Evolutionary conservation across 2,329 filamentous ascomycete genomes (phyloP), one percentile per base, ranked within the genome.

Genomic region (Phaeosphaeria sp.): DNA sequence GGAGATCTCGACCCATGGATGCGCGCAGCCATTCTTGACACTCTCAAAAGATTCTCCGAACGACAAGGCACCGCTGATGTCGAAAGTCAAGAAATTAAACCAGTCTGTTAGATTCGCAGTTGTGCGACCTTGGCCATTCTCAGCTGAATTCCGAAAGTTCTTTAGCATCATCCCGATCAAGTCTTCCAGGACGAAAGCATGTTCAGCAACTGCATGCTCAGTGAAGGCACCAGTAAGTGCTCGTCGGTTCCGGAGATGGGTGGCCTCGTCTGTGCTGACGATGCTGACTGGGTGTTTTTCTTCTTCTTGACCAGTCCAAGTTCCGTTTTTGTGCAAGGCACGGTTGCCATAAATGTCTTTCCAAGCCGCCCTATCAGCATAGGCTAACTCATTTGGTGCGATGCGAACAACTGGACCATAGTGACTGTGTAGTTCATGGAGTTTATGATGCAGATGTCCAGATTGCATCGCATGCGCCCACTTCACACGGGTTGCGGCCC

Each of bases 301-400:
- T 46, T 59, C 57, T 42, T 59, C 44, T 49, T 61, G 53, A 15
- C 43, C 55, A 20, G 50, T 52, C 63, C 63, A 66, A 11, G 56
- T 36, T 17, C 52, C 39, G 44, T 65, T 67, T 45, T 59, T 62
- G 3, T 51, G 52, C 11, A 62, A 56, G 36, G 48, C 45, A 8
- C 51, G 59, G 22, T 55, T 52, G n/a, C 50, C 69, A 56, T 78
- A 78, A 39, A 82, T 80, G 33, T 82, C 79, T 63, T 77, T 75
- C 75, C 80, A 84, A 2, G 73, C 73, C 2, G 72, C 56, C 6
- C 72, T 64, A 20, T 74, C 66, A 44, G 71, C 77, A 64, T 81
- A 84, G 1, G 80, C 78, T 2, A 84, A 75, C 61, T 84, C 80
- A 55, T 81, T 74, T 2, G 83, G 82, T 3, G 75, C 76, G 43